phyloP scores from a whole-genome alignment of 1,139 yeast genomes.

The Blastobotrys buckinghamii region DNA sequence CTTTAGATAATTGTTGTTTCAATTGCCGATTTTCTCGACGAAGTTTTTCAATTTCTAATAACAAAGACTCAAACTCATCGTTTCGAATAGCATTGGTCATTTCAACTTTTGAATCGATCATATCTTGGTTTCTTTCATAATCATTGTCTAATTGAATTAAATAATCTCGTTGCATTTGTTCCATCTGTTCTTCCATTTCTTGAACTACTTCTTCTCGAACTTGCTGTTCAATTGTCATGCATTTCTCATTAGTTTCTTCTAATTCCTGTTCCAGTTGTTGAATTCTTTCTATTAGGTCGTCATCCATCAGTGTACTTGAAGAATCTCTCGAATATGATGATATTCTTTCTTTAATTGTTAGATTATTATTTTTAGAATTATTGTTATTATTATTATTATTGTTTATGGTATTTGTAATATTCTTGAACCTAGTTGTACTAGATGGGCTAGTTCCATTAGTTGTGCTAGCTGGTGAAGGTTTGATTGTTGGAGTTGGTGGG shows the following conservation, averaged over 20 bases:
- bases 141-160: conserved; percentile 26
- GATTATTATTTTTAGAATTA: too few relatives aligned
- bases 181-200: conserved; percentile 31
- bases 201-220: conserved; percentile 32
- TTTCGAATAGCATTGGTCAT: conserved; percentile 14
- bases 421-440: not conserved
- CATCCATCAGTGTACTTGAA: conserved; percentile 13
- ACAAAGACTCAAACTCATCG: conserved; percentile 11
- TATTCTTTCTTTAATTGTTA: conserved; percentile 7
- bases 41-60: conserved; percentile 14
- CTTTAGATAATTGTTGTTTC: not conserved
- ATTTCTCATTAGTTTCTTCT: conserved; percentile 19
- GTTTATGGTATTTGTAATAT: not conserved
- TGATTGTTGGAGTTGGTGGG: conserved; percentile 18
- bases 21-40: conserved; percentile 12
- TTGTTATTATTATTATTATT: not conserved
- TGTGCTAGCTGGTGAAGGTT: conserved; percentile 15
- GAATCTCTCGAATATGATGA: conserved; percentile 6
- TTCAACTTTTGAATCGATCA: conserved; percentile 25
- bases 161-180: conserved; percentile 27
- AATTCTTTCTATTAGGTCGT: conserved; percentile 12
- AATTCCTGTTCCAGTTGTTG: conserved; percentile 25
- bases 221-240: conserved; percentile 28
- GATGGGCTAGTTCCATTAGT: too few relatives aligned
- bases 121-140: conserved; percentile 21